These are phyloP conservation scores for Hymenoscyphus repandus DNA, from an alignment of 2,329 filamentous ascomycete genomes.

Conservation along the genomic window DNA sequence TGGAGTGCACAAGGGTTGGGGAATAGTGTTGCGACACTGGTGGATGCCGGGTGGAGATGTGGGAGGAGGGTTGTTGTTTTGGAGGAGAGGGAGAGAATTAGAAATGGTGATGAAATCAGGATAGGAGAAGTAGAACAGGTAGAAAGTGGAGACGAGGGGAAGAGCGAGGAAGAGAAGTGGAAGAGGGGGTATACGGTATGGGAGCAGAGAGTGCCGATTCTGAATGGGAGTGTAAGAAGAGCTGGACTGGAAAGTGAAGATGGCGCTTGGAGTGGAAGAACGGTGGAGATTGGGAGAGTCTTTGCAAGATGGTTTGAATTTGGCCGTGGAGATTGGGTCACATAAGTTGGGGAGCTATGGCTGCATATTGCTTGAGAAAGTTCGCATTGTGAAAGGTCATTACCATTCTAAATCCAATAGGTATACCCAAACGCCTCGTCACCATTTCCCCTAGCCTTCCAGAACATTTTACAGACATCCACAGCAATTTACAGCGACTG, in stretches of 20 bases:
- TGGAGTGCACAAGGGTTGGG: conserved; percentile 72
- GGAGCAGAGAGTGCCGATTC: conserved; percentile 52
- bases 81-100: conserved; percentile 34
- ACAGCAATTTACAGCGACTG: conserved; percentile 56
- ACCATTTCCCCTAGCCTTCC: conserved; percentile 7
- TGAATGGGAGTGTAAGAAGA: conserved; percentile 50
- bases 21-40: conserved; percentile 54
- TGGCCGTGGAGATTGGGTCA: conserved; percentile 33
- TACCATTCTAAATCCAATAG: conserved; percentile 28
- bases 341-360: background rate
- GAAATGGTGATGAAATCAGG: conserved; percentile 28
- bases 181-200: conserved; percentile 32
- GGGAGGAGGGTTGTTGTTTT: conserved; percentile 41
- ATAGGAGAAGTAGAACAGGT: conserved; percentile 35
- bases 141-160: conserved; percentile 7
- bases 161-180: conserved; percentile 15
- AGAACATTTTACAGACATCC: conserved; percentile 9
- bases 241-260: conserved; percentile 40
- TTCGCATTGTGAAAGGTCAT: conserved; percentile 18
- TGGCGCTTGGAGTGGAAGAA: conserved; percentile 51
- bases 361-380: background rate
- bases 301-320: conserved; percentile 63
- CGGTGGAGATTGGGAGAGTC: conserved; percentile 51
- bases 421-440: conserved; percentile 30
- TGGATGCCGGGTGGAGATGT: conserved; percentile 52